Evolutionary conservation across 352 stramenopile species (phyloP), one percentile per base, ranked within the genome.

Genomic region (Pythium phragmiticola): DNA sequence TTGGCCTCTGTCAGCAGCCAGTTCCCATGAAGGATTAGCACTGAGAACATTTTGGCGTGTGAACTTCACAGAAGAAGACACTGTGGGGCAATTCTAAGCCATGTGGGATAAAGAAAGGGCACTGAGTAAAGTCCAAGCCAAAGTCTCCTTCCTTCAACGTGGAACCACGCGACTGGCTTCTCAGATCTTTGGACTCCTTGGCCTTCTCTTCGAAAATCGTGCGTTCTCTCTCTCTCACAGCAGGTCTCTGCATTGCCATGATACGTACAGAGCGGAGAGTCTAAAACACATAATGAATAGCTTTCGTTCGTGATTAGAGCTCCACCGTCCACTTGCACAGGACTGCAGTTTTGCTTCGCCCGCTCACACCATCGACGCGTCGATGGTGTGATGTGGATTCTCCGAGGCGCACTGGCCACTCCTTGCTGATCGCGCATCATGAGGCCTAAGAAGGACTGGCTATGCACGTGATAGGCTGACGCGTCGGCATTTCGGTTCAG

Each of bases 401-500:
- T 17, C 33, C 5, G 14, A 21, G 5, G 4, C 23, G 56, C 45
- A 63, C 57, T 56, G 45, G 36, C 57, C 46, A 63, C 33, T 56
- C 47, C 33, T 28, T 33, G 28, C 41, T 63, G 57, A 63, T 63
- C 45, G 57, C 57, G 36, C 57, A 63, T 63, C 57, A 41, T 19
- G 26, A 34, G 16, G 46, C 36, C 45, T 63, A 57, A 63, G 45
- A 63, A 41, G 57, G 57, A 55, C 57, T 23, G 34, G n/a, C 46
- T 63, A 33, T 63, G 36, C 37, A 50, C 57, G 21, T 12, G 42
- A 54, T 47, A 19, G n/a, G 43, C 57, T 63, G 57, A 63, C 57
- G 16, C 21, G 57, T 7, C 47, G 21, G 57, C 57, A 36, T 9
- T 63, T 63, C 57, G 57, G 57, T 63, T 56, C 57, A 63, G 57